Evolutionary conservation across 2,329 filamentous ascomycete species (phyloP).

Genomic region (Ceratocystis albifundus): DNA sequence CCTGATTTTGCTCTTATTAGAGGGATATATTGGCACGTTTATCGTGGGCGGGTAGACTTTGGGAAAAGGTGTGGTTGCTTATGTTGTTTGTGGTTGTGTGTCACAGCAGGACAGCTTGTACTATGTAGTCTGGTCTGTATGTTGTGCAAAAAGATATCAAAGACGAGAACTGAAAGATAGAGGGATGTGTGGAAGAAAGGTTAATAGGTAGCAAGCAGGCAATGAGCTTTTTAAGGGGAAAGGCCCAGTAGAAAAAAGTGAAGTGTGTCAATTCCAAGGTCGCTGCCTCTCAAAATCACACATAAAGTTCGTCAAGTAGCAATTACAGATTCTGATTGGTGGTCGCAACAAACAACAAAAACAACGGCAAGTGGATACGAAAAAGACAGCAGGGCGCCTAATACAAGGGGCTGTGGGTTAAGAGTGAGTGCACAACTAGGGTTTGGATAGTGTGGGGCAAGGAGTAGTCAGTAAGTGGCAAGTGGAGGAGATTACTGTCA

Average conservation of each 20-base stretch:
- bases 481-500: neutral
- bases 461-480: neutral
- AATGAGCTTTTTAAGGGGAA: neutral
- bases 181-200: neutral
- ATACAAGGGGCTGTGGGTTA: neutral
- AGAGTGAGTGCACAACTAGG: neutral
- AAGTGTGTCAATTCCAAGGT: neutral
- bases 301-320: neutral
- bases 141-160: neutral
- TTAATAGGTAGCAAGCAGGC: neutral
- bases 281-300: neutral
- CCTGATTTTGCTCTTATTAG: no score
- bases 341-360: slow-evolving; percentile 8
- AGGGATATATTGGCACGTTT: neutral
- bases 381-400: slow-evolving; percentile 7
- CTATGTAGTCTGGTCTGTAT: neutral
- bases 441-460: neutral
- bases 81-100: neutral
- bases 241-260: neutral
- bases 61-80: neutral
- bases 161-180: neutral
- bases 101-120: neutral
- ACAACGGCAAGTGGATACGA: slow-evolving; percentile 4
- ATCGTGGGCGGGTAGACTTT: neutral
- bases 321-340: neutral